Evolutionary conservation across 2,329 filamentous ascomycete genomes (phyloP), one percentile per base, ranked within the genome.

Genomic region (Calonectria pseudoturangicola): DNA sequence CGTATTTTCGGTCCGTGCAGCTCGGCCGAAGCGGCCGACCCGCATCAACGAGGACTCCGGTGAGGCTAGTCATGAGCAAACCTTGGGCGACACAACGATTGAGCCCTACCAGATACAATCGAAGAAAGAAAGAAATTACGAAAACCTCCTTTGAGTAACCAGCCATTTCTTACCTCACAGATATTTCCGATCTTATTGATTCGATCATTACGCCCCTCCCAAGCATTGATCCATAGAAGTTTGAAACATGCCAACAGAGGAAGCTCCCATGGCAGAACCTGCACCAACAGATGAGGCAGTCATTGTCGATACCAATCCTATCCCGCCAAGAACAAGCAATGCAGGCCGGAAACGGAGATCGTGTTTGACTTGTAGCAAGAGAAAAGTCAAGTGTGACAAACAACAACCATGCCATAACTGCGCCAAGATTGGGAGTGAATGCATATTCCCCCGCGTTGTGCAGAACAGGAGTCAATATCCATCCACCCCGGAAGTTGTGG

Each of bases 381-480:
- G 68, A 33, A 71, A 71, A 30, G 68, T 71, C 41, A 71, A 71
- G 25, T 71, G 68, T 30, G 68, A 71, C 51, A 71, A 71, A 13
- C 68, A 71, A 5, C 30, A 62, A 62, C 69, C 69, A 41, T 71
- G 69, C 36, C 45, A 47, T 45, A 71, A 45, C n/a, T 71, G 69
- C 36, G 54, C 64, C 64, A 71, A 71, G 30, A 51, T 51, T 41
- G 69, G 69, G n/a, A 67, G 54, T 45, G 69, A 71, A 28, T 71
- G 69, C 45, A 47, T 71, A 25, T 71, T 71, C 56, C 63, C 69
- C 16, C 25, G 12, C 7, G 16, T 66, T 16, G 21, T 28, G 12
- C 45, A 48, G 6, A 71, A 63, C 21, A 54, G 64, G 15, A 43
- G 12, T 15, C 64, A 71, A 43, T 41, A 39, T 18, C 15, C 41